Base-by-base conservation (phyloP, 2,329 filamentous ascomycete genomes). In the Coniella lustricola region DNA sequence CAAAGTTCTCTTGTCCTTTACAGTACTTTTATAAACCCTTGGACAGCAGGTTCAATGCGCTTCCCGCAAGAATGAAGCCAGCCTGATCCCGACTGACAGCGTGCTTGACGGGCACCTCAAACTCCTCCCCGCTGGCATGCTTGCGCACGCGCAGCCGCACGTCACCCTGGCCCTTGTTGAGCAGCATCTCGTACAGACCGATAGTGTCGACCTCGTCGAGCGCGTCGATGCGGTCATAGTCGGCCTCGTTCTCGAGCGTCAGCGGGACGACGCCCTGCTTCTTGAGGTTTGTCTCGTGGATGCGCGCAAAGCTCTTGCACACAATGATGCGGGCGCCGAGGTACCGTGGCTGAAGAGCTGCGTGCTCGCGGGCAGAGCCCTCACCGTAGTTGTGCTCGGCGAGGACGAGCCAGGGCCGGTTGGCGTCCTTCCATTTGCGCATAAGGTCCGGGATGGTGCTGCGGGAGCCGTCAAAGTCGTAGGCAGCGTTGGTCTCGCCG, bases 311-410 rank as follows among this genome's bases (percentile, higher is more conserved):
- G 53, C 79, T 84, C 68, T 84, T 82, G 64, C 80, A 84, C 62
- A 93, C 87, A 67, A 93, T 86, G 57, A 87, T 83, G 59, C 90
- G 76, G 66, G 87, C 87, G 57, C 87, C 87, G 53, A 93, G 77
- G 72, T 90, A 87, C 62, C 88, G 77, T 57, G 88, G 88, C 74
- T 93, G 86, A 52, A 94, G 77, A 60, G 88, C 88, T 58, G 88
- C 88, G 67, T 94, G 88, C 72, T 94, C 88, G 72, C 88, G 83
- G 48, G 88, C 90, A 60, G 77, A 84, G 55, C 88, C 88, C 69
- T 94, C 88, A 61, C 88, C 87, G 71, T 94, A 93, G 76, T 98
- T 98, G 71, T 95, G 89, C 73, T 98, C 93, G 16, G 91, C 93
- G 22, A 98, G 87, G 12, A 97, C 90, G 49, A 97, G 79, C 93